Evolutionary conservation across 2,329 filamentous ascomycete genomes (phyloP).

Genomic region (Penicillium sp.): DNA sequence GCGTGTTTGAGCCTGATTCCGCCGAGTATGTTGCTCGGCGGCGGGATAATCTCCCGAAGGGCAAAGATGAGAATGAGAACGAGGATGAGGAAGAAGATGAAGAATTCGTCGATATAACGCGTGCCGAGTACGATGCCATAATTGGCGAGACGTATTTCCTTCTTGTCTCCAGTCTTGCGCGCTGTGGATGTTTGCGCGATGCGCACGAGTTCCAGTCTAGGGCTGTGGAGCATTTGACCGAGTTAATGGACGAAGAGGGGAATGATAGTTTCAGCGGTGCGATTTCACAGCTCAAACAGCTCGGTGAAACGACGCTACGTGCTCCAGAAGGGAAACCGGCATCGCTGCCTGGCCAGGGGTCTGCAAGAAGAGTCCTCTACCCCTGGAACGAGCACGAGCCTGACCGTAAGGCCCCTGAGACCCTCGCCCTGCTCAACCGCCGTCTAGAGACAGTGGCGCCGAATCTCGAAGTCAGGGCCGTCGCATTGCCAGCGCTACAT

Average conservation of each 20-base stretch:
- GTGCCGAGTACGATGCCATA: slow-evolving; percentile 31
- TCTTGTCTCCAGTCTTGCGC: slow-evolving; percentile 33
- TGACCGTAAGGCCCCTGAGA: slow-evolving; percentile 51
- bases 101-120: slow-evolving; percentile 30
- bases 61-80: slow-evolving; percentile 22
- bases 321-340: slow-evolving; percentile 17
- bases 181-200: slow-evolving; percentile 39
- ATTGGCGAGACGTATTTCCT: slow-evolving; percentile 35
- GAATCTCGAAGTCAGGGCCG: slow-evolving; percentile 74
- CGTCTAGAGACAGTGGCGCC: slow-evolving; percentile 67
- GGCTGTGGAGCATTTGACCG: slow-evolving; percentile 20
- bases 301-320: background rate
- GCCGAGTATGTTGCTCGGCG: slow-evolving; percentile 74
- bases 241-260: background rate
- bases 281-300: background rate
- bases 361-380: slow-evolving; percentile 54
- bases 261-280: slow-evolving; percentile 10
- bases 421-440: slow-evolving; percentile 66
- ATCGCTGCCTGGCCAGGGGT: slow-evolving; percentile 35
- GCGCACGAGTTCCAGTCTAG: slow-evolving; percentile 37
- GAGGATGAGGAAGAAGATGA: slow-evolving; percentile 43
- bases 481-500: slow-evolving; percentile 69
- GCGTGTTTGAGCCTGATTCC: slow-evolving; percentile 65
- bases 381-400: slow-evolving; percentile 62
- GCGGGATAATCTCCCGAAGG: slow-evolving; percentile 17